phyloP scores from a whole-genome alignment of 1,284 basidiomycete species.

The Tilletia horrida region DNA sequence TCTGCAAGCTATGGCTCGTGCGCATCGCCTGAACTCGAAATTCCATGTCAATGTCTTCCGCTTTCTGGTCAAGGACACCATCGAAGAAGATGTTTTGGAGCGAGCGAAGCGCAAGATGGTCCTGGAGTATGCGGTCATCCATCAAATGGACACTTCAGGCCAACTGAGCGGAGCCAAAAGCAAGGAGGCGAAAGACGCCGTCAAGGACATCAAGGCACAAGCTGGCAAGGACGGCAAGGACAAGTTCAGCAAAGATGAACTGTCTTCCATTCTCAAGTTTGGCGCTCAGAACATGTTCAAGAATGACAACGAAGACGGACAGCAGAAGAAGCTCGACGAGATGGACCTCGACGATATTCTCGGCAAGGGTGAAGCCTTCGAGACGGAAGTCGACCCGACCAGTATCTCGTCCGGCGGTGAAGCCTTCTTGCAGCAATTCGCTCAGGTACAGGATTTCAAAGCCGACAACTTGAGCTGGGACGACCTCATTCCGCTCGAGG shows the following conservation, averaged over 20 bases:
- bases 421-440: slow-evolving; percentile 91
- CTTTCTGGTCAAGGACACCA: slow-evolving; percentile 95
- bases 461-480: slow-evolving; percentile 93
- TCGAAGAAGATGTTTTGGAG: slow-evolving; percentile 98
- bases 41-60: slow-evolving; percentile 97
- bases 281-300: slow-evolving; percentile 99
- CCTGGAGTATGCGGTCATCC: slow-evolving; percentile 98
- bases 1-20: slow-evolving; percentile 98
- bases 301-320: slow-evolving; percentile 73
- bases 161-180: slow-evolving; percentile 56
- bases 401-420: slow-evolving; percentile 89
- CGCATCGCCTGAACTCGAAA: slow-evolving; percentile 61
- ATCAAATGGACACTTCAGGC: slow-evolving; percentile 99
- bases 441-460: slow-evolving; percentile 94
- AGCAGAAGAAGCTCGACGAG: slow-evolving; percentile 94
- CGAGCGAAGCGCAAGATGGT: slow-evolving; percentile 99
- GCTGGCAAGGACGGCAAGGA: slow-evolving; percentile 30
- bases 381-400: slow-evolving; percentile 70
- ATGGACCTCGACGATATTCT: slow-evolving; percentile 99
- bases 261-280: slow-evolving; percentile 97
- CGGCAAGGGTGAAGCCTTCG: slow-evolving; percentile 92
- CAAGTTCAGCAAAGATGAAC: slow-evolving; percentile 81
- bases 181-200: slow-evolving; percentile 72
- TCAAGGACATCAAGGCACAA: slow-evolving; percentile 16
- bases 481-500: slow-evolving; percentile 93